Percentiles rank a stretch among this genome's conserved stretches.
Evolutionary conservation across 179 eudicot species (phyloP).

Genomic region (Sideroxylon spinosum): DNA sequence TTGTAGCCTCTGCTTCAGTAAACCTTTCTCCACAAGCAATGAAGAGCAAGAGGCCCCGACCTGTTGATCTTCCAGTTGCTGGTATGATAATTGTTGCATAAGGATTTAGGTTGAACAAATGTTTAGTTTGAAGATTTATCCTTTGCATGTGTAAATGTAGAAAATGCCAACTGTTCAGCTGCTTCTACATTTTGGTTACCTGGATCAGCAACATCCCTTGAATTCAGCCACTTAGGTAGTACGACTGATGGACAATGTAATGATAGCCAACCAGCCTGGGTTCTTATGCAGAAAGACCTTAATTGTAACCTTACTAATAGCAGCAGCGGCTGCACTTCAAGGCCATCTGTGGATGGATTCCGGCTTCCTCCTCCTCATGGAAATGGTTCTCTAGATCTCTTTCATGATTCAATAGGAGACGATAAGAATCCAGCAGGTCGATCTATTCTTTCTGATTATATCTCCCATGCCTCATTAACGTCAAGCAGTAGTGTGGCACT

Average conservation of each 20-base stretch:
- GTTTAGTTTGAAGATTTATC: background rate
- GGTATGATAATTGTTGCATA: slow-evolving; percentile 34
- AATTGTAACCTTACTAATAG: background rate
- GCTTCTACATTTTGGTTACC: slow-evolving; percentile 46
- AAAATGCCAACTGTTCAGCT: slow-evolving; percentile 13
- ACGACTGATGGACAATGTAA: slow-evolving; percentile 21
- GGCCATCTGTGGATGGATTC: slow-evolving; percentile 25
- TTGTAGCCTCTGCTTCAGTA: slow-evolving; percentile 43
- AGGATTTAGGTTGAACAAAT: background rate
- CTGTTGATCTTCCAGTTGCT: slow-evolving; percentile 43
- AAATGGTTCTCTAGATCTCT: slow-evolving; percentile 33
- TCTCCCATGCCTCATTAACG: slow-evolving; percentile 27
- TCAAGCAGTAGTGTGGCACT: slow-evolving; percentile 15
- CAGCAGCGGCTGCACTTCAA: slow-evolving; percentile 21
- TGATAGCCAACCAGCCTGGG: slow-evolving; percentile 23
- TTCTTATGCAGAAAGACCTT: slow-evolving; percentile 23
- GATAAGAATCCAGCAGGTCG: slow-evolving; percentile 17
- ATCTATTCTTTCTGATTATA: slow-evolving; percentile 24
- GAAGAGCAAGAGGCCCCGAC: slow-evolving; percentile 72
- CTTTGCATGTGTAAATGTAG: slow-evolving; percentile 17
- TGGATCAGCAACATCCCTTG: slow-evolving; percentile 34
- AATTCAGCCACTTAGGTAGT: slow-evolving; percentile 29
- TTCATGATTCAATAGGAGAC: slow-evolving; percentile 29
- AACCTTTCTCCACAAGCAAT: slow-evolving; percentile 35
- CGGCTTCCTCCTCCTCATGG: slow-evolving; percentile 33